Evolutionary conservation across 2,329 filamentous ascomycete species (phyloP).

Genomic region (Capronia americana): DNA sequence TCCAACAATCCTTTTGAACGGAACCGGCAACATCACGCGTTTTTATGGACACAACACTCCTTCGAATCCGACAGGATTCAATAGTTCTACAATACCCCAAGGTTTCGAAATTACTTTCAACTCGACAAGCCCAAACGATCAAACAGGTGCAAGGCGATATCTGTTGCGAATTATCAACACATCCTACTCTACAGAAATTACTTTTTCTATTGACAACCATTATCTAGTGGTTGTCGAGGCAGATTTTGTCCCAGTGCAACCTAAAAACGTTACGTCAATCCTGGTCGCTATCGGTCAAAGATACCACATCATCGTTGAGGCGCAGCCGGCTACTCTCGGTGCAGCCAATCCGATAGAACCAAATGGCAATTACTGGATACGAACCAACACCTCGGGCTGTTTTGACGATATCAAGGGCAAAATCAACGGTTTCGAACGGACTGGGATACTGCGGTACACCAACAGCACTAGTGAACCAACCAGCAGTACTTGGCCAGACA

Average conservation of each 20-base stretch:
- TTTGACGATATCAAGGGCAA: constrained; percentile 18
- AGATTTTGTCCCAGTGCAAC: constrained; percentile 41
- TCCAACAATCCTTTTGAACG: constrained; percentile 1
- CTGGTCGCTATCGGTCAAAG: constrained; percentile 39
- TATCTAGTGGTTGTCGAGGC: constrained; percentile 33
- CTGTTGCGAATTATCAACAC: constrained; percentile 40
- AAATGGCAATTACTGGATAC: constrained; percentile 22
- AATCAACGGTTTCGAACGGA: neutral
- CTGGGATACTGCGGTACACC: neutral
- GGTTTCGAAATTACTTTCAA: neutral
- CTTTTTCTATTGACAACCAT: constrained; percentile 41
- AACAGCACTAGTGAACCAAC: too few species aligned
- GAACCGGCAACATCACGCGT: constrained; percentile 8
- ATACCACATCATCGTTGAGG: constrained; percentile 40
- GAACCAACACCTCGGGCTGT: constrained; percentile 34
- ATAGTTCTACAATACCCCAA: neutral
- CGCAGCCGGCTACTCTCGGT: constrained; percentile 19
- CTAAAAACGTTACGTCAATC: constrained; percentile 27
- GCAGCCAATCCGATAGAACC: constrained; percentile 11
- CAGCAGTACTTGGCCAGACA: neutral
- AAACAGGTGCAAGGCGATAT: constrained; percentile 16
- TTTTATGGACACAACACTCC: neutral
- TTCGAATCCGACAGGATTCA: neutral
- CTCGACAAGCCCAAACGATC: neutral
- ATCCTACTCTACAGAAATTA: constrained; percentile 32